Base-by-base conservation (phyloP, 768 basidiomycete species). In the Exidia glandulosa region DNA sequence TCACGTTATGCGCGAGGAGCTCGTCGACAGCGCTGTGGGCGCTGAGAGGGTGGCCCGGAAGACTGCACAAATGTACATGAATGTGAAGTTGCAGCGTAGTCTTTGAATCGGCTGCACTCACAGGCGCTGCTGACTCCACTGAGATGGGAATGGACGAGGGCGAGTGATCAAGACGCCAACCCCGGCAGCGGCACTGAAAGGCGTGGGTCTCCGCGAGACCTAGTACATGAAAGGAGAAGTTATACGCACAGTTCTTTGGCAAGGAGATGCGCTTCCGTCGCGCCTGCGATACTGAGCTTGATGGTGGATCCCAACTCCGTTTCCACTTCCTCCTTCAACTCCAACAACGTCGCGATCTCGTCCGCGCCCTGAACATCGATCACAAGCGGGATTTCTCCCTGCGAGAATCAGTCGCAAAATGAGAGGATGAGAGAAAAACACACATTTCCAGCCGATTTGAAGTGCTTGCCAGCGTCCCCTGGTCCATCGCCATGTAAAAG, bases 361-460 rank as follows among this genome's bases (percentile, higher is more conserved):
- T 92, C 88, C 14, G 84, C 84, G 65, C 76, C 85, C 63, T 84
- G 74, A 5, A 85, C 84, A 36, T 85, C 79, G 19, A 90, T 72
- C 3, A 90, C 83, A 45, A 92, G 70, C 1, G 86, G 84, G 33
- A 87, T 72, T 9, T 81, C 72, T 19, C 86, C 85, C 80, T 86
- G 59, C 36, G 63, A 27, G 9, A 54, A 27, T 48, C 50, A 27
- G n/a, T 29, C 50, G 19, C 27, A 14, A 32, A 27, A 7, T 6
- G 50, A 10, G 4, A 54, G 7, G 50, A 12, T 1, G 41, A 3
- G 1, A 31, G 14, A 14, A 6, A 10, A 19, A 27, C 25, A 37
- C 64, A 80, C 81, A 76, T 83, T 77, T 13, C 80, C 77, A 31
- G 82, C 83, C 62, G 76, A 75, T 63, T 72, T 78, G 67, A 86